Conservation (phyloP, 257 asterid species). For the Plectranthus barbatus region DNA sequence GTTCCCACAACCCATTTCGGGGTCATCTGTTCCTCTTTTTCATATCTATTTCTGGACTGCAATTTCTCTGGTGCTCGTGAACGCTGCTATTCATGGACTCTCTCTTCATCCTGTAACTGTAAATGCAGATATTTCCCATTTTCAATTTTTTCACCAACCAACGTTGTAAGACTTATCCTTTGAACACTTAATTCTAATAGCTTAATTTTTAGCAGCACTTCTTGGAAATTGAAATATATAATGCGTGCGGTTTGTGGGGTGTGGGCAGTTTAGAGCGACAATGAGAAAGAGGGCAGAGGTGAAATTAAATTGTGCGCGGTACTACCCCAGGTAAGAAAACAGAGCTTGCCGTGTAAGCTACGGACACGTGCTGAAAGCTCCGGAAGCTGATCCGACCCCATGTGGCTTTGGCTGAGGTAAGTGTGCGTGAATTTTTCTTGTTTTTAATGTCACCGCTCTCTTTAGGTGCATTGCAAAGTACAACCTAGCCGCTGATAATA, state of each 20-base stretch:
- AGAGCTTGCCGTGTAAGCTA: conserved; percentile 41
- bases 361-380: conserved; percentile 29
- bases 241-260: not conserved
- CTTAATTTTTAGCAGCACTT: not conserved
- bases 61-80: conserved; percentile 18
- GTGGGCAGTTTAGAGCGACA: not conserved
- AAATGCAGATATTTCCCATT: conserved; percentile 10
- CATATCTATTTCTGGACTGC: conserved; percentile 12
- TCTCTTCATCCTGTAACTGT: conserved; percentile 12
- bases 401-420: conserved; percentile 13
- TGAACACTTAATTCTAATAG: not conserved
- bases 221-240: not conserved
- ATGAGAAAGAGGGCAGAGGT: not conserved
- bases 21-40: not conserved
- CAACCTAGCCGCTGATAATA: not conserved
- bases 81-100: conserved; percentile 14
- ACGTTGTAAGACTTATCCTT: not conserved
- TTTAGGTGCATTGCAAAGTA: conserved; percentile 4
- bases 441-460: too few relatives aligned
- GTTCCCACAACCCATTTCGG: not conserved
- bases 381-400: conserved; percentile 22
- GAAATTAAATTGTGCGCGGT: not conserved
- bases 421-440: not conserved
- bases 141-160: not conserved
- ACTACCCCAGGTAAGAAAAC: conserved; percentile 6